These are phyloP conservation scores for Globisporangium mamillatum DNA, from an alignment of 352 stramenopile species.

Conservation along the genomic window DNA sequence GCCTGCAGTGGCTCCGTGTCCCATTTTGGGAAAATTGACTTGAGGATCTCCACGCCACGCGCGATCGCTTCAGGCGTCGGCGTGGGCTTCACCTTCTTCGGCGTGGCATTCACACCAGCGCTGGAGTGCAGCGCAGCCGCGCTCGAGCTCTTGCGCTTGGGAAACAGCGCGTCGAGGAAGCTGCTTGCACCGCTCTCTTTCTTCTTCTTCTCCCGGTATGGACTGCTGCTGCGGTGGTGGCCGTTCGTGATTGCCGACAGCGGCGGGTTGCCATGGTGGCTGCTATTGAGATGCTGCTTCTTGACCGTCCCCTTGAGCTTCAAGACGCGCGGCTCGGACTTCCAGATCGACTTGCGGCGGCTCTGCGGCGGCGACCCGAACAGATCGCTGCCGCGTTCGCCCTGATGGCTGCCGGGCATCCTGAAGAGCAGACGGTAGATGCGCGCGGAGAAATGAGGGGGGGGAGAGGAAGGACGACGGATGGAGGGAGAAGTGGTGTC, in stretches of 20 bases:
- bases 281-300: background rate
- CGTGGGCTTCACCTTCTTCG: constrained; percentile 13
- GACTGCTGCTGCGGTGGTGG: constrained; percentile 11
- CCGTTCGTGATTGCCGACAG: background rate
- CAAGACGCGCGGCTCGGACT: constrained; percentile 10
- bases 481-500: background rate
- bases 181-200: constrained; percentile 11
- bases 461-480: background rate
- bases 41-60: constrained; percentile 66
- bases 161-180: constrained; percentile 18
- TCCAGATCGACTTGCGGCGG: constrained; percentile 22
- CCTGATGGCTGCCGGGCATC: constrained; percentile 19
- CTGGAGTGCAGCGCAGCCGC: background rate
- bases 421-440: background rate
- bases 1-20: constrained; percentile 60
- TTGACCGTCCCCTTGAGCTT: constrained; percentile 7
- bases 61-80: constrained; percentile 47
- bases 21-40: constrained; percentile 84
- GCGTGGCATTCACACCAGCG: background rate
- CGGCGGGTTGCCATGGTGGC: background rate
- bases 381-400: constrained; percentile 11
- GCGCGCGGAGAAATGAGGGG: background rate
- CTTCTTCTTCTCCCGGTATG: constrained; percentile 13
- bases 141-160: constrained; percentile 14
- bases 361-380: constrained; percentile 4